Base-by-base conservation (phyloP, 192 early-diverging fungal genomes). In the Globomyces pollinis-pini region DNA sequence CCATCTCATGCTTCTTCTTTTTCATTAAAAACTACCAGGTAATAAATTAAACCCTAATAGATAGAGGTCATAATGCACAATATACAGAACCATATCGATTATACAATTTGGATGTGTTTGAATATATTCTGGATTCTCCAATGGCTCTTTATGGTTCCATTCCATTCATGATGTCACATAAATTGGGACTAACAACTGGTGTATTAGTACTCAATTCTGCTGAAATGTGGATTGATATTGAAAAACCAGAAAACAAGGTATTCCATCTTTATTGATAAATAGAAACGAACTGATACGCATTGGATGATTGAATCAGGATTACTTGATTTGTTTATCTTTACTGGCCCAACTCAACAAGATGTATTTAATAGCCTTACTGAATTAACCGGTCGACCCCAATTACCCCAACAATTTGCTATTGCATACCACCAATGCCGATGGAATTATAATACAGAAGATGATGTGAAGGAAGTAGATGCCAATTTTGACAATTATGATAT, bases 21-120 rank as follows among this genome's bases (percentile, higher is more conserved):
- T 64, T 85, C 87, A 16, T 81, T 99, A 41, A 90, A 88, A 65
- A 65, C 89, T n/a, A 99, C 96, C 9, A n/a, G n/a, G n/a, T n/a
- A n/a, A n/a, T n/a, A n/a, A n/a, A n/a, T n/a, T n/a, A n/a, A n/a
- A n/a, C n/a, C n/a, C n/a, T n/a, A n/a, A n/a, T n/a, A n/a, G n/a
- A n/a, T n/a, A 76, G 89, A 60, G 84, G 93, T 51, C 68, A 68
- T 8, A 73, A 72, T 13, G 81, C 75, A 29, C 74, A 77, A 3
- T 98, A 98, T 66, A 71, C 66, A 15, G 92, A 97, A 49, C 96
- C 96, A 5, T 99, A 96, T 72, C 80, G 96, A 23, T 69, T 98
- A 34, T 99, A 95, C 69, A 99, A 99, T 65, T 71, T 94, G 57
- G 96, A 99, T 60, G 95, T 98, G 21, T 98, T 98, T 72, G 96